These are phyloP conservation scores for Taphrina deformans DNA, from an alignment of 1,139 yeast genomes.

Conservation along the genomic window DNA sequence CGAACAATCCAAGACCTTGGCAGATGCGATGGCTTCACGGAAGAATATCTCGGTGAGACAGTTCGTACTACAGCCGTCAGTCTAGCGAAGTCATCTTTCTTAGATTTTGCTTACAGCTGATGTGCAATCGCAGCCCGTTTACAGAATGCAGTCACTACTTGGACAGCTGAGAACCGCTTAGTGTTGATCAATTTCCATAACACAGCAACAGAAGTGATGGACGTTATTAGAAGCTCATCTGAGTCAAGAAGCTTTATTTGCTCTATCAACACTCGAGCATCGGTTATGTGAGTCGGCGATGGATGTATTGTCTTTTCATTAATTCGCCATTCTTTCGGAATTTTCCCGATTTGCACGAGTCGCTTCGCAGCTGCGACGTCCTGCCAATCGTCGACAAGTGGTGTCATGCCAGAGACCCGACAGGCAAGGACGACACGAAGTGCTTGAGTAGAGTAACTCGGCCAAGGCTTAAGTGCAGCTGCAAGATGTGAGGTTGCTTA, in stretches of 20 bases:
- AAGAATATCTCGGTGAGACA: constrained; percentile 44
- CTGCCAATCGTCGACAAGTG: background rate
- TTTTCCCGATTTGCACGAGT: background rate
- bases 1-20: constrained; percentile 54
- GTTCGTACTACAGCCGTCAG: constrained; percentile 44
- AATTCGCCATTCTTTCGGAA: constrained; percentile 13
- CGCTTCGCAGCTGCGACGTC: constrained; percentile 1
- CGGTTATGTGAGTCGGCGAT: background rate
- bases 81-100: background rate
- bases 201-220: constrained; percentile 4
- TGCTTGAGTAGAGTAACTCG: too few species aligned
- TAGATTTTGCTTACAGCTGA: constrained; percentile 37
- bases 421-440: background rate
- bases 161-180: constrained; percentile 51
- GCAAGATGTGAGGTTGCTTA: too few species aligned
- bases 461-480: too few species aligned
- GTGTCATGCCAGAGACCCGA: background rate
- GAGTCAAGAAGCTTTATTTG: background rate
- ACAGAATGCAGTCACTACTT: constrained; percentile 55
- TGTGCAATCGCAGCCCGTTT: constrained; percentile 56
- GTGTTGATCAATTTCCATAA: constrained; percentile 47
- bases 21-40: constrained; percentile 48
- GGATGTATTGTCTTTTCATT: background rate
- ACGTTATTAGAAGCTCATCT: background rate
- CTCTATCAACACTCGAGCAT: constrained; percentile 1